Evolutionary conservation across 1,139 yeast species (phyloP), one percentile per base, ranked within the genome.

Genomic region (Zygoascus meyerae): DNA sequence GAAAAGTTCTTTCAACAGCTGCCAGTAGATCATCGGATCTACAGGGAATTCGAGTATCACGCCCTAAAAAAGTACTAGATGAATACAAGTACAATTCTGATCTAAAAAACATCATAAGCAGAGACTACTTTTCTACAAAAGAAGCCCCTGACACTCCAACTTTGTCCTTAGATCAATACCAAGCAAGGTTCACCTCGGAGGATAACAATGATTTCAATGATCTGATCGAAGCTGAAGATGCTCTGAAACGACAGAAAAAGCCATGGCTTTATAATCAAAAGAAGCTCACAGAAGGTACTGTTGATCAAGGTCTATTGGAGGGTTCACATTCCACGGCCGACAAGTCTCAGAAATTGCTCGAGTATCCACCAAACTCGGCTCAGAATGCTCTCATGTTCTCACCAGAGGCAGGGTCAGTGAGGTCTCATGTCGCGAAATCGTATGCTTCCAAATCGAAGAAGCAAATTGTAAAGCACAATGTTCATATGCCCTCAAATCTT

Each of bases 191-290:
- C 42, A 65, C 67, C 0, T 60, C 68, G 1, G 68, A 65, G 45
- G 69, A 65, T 46, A 65, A 64, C 46, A 62, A 58, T 9, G 60
- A 66, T 18, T 64, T 63, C 45, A 51, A 53, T 29, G 50, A 52
- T 9, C 45, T 65, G 11, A 47, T 62, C 16, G 63, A 57, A 28
- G 47, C 47, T n/a, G 55, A 56, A 29, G 52, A 54, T 17, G 49
- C 51, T 10, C 17, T 38, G 12, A 51, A 52, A 21, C 47, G 63
- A 18, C 54, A 51, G 29, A 50, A 48, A 34, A 52, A 51, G 40
- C 49, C 56, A 10, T 60, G 66, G 66, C 48, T 55, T 8, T 61
- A 60, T 62, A 48, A 21, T 21, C 26, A 50, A 2, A 28, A 30
- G 10, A 17, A 42, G 14, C 55, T 59, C 36, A 46, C 46, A n/a